Evolutionary conservation across 352 stramenopile species (phyloP), one percentile per base, ranked within the genome.

Genomic region (Plasmopara muralis): DNA sequence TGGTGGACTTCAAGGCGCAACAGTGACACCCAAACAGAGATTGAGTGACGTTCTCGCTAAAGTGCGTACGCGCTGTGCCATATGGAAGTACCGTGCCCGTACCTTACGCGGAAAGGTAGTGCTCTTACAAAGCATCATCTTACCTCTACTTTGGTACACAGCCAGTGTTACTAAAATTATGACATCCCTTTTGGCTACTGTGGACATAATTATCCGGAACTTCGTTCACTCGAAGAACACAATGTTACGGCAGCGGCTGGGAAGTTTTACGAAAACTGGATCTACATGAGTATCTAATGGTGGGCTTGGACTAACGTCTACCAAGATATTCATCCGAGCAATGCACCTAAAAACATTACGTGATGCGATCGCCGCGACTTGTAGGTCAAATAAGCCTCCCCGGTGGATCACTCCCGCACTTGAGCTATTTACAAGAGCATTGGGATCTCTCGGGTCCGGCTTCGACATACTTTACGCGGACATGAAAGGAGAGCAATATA

Each of bases 311-410:
- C 14, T 50, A 5, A 50, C 31, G 4, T 30, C 16, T 12, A 4
- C 9, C 18, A 50, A 50, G 31, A 4, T 12, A 4, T 50, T 50
- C 8, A 33, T 50, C 14, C 28, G 33, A 16, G 45, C 30, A 7
- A 50, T 14, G 31, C 45, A 50, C 18, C 8, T 43, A 1, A 50
- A 50, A n/a, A 42, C 14, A 40, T 31, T 42, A 13, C 30, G 45
- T 1, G 33, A 25, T 25, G 20, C 20, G 20, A 25, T 25, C 20
- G 20, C 37, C 12, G 30, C 45, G 2, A 41, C 14, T 41, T 9
- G 14, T 16, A 41, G 6, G 12, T 41, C 13, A 8, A 41, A 41
- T 41, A 6, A 2, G 1, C 1, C 10, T 12, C 31, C 10, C 10
- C 6, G 4, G 5, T 35, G 4, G 0, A 15, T 16, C 13, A 16